Evolutionary conservation across 1,284 basidiomycete species (phyloP).

Genomic region (Coniferiporia weirii): DNA sequence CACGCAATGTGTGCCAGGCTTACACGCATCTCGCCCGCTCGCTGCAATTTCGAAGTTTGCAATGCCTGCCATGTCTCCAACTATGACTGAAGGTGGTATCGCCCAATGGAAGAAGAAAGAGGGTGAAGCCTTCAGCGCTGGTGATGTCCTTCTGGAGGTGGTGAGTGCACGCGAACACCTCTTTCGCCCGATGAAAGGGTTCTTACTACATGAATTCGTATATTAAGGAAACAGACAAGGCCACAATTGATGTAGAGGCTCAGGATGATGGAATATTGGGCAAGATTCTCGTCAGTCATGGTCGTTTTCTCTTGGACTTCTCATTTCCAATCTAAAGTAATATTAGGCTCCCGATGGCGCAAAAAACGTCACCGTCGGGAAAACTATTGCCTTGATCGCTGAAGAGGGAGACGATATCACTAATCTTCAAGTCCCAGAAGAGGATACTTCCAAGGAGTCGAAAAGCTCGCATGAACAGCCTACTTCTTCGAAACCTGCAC

Average conservation of each 20-base stretch:
- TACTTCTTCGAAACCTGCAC: slow-evolving; percentile 27
- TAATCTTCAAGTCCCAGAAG: slow-evolving; percentile 70
- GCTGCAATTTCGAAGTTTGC: slow-evolving; percentile 64
- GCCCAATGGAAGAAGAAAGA: slow-evolving; percentile 89
- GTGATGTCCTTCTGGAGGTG: slow-evolving; percentile 92
- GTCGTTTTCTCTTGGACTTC: neutral
- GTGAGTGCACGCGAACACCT: slow-evolving; percentile 43
- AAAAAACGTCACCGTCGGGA: slow-evolving; percentile 85
- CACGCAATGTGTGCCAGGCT: slow-evolving; percentile 34
- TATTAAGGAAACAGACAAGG: slow-evolving; percentile 96
- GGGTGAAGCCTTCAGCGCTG: slow-evolving; percentile 79
- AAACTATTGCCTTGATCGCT: slow-evolving; percentile 87
- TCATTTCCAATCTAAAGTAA: neutral
- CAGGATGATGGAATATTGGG: slow-evolving; percentile 94
- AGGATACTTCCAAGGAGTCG: slow-evolving; percentile 33
- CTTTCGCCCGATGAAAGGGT: slow-evolving; percentile 5
- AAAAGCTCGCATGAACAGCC: slow-evolving; percentile 23
- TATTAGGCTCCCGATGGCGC: slow-evolving; percentile 71
- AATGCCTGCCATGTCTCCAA: slow-evolving; percentile 98
- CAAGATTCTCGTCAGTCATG: slow-evolving; percentile 75
- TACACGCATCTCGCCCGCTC: slow-evolving; percentile 52
- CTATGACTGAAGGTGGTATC: slow-evolving; percentile 97
- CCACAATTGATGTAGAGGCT: slow-evolving; percentile 98
- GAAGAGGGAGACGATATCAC: slow-evolving; percentile 96
- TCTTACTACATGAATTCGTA: slow-evolving; percentile 12